Percentiles rank a stretch among this genome's conserved stretches.
phyloP scores from a whole-genome alignment of 768 basidiomycete genomes.

The Mycena amicta region DNA sequence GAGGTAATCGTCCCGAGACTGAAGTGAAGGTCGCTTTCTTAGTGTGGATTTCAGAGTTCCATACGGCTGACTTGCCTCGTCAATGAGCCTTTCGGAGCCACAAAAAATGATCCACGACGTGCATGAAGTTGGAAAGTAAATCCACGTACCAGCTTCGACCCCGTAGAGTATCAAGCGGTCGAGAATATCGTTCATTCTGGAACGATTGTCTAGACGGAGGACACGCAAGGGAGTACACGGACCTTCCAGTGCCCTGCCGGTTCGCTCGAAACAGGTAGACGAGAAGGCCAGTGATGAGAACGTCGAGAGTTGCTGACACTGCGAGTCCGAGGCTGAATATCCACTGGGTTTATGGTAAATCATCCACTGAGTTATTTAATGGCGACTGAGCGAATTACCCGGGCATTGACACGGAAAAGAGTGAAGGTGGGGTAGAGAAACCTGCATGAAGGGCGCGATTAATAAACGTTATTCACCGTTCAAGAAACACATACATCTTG shows the following conservation, averaged over 20 bases:
- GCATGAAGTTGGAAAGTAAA: background rate
- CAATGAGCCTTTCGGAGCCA: conserved; percentile 31
- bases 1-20: conserved; percentile 42
- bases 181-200: conserved; percentile 40
- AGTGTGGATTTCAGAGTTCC: background rate
- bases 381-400: conserved; percentile 5
- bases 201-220: background rate
- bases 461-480: too few species aligned
- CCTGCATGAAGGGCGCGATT: conserved; percentile 14
- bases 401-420: conserved; percentile 20
- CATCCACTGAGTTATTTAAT: background rate
- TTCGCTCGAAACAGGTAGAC: conserved; percentile 37
- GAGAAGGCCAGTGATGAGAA: conserved; percentile 39
- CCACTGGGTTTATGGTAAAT: conserved; percentile 35
- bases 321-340: conserved; percentile 46
- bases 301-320: conserved; percentile 42
- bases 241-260: conserved; percentile 34
- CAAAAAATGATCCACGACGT: too few species aligned
- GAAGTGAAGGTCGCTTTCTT: background rate
- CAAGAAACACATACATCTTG: conserved; percentile 24
- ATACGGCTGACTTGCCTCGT: conserved; percentile 36
- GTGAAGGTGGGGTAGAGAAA: conserved; percentile 23
- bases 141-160: conserved; percentile 38
- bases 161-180: conserved; percentile 40
- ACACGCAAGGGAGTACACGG: background rate